Percentiles rank a stretch among this genome's conserved stretches.
These are phyloP conservation scores for Claviceps sorghi DNA, from an alignment of 2,329 filamentous ascomycete species.

Conservation along the genomic window DNA sequence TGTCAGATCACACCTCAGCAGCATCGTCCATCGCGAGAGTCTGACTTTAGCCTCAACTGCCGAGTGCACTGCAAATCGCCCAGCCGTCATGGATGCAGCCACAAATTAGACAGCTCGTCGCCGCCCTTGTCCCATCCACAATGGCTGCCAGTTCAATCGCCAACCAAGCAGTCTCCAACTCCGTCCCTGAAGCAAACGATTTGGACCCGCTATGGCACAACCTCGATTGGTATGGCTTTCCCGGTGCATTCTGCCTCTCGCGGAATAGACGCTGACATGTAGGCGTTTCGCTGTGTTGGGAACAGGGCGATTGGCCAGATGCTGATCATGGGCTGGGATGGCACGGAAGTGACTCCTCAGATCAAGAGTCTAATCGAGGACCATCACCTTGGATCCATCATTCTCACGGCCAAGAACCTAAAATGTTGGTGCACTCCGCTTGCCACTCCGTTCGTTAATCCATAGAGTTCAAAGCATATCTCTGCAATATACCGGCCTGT, in stretches of 20 bases:
- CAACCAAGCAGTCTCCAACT: conserved; percentile 15
- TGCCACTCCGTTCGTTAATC: neutral
- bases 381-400: conserved; percentile 76
- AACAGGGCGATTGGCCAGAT: conserved; percentile 57
- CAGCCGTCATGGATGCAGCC: conserved; percentile 6
- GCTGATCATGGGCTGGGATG: conserved; percentile 77
- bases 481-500: neutral
- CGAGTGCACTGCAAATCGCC: neutral
- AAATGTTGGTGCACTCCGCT: conserved; percentile 45
- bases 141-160: conserved; percentile 16
- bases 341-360: conserved; percentile 68
- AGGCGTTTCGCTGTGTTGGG: neutral
- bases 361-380: conserved; percentile 68
- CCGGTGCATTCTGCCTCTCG: neutral
- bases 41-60: neutral
- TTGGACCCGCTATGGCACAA: conserved; percentile 57
- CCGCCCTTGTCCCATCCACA: conserved; percentile 10
- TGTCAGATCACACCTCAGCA: neutral
- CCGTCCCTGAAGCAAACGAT: conserved; percentile 12
- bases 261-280: conserved; percentile 1
- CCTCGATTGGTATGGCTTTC: conserved; percentile 51
- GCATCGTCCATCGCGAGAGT: conserved; percentile 1
- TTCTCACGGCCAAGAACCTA: conserved; percentile 71
- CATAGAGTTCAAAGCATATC: neutral
- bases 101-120: conserved; percentile 12